Conservation (phyloP, 1,284 basidiomycete species). For the Peniophora sp. region DNA sequence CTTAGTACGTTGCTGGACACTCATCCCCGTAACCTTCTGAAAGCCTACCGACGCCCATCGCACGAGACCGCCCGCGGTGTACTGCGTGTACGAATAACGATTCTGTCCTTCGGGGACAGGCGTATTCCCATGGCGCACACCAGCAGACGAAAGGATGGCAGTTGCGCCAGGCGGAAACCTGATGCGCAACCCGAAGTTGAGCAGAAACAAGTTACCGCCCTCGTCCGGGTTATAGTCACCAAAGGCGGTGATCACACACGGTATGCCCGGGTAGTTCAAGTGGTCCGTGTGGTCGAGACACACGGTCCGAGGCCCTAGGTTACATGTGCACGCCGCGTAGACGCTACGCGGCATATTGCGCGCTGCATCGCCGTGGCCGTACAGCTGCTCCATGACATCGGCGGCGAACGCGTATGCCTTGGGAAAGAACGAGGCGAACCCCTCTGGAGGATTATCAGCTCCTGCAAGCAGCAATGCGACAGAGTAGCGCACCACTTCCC, state of each 20-base stretch:
- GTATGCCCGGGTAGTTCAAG: constrained; percentile 12
- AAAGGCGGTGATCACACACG: constrained; percentile 17
- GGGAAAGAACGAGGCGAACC: constrained; percentile 1
- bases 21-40: background rate
- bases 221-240: constrained; percentile 15
- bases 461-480: background rate
- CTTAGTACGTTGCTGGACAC: background rate
- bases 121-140: constrained; percentile 19
- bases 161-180: constrained; percentile 17
- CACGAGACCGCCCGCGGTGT: constrained; percentile 15
- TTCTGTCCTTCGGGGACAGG: constrained; percentile 11
- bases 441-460: background rate
- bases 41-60: constrained; percentile 16
- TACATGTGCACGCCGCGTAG: constrained; percentile 13
- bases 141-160: constrained; percentile 19
- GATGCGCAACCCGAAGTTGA: constrained; percentile 15
- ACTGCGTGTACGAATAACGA: constrained; percentile 16
- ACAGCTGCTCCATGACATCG: background rate
- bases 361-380: background rate
- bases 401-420: background rate
- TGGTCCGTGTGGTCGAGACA: constrained; percentile 12
- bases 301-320: constrained; percentile 12
- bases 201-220: constrained; percentile 20
- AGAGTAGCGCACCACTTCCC: background rate
- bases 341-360: constrained; percentile 4